Evolutionary conservation across 2,329 filamentous ascomycete species (phyloP).

Genomic region (Fusarium sp.): DNA sequence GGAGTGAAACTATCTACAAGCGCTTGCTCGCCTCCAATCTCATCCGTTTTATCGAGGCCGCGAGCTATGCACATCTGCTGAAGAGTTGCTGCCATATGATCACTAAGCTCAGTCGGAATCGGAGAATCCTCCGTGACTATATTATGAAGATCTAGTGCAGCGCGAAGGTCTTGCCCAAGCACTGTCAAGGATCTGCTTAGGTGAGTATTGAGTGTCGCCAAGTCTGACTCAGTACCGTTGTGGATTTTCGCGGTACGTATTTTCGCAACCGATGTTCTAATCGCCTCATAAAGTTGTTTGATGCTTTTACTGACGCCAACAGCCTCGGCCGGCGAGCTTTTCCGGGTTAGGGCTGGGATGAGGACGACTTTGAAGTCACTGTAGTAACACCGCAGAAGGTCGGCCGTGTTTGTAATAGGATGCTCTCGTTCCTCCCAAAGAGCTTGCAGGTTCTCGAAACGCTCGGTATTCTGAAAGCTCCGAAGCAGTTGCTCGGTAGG

Average conservation of each 20-base stretch:
- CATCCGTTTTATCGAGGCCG: background rate
- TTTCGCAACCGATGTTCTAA: background rate
- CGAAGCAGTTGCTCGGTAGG: background rate
- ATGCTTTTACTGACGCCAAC: background rate
- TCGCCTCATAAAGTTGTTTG: background rate
- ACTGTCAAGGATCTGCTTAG: background rate
- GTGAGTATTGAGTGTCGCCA: conserved; percentile 7
- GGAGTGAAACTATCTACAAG: conserved; percentile 7
- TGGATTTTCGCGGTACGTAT: background rate
- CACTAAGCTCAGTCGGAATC: conserved; percentile 3
- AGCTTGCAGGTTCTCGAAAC: background rate
- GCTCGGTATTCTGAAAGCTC: conserved; percentile 9
- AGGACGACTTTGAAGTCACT: conserved; percentile 15
- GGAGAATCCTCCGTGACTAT: background rate
- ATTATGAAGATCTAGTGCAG: conserved; percentile 7
- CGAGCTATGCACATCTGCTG: background rate
- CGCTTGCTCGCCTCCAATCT: background rate
- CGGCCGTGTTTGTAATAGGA: background rate
- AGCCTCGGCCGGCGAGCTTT: background rate
- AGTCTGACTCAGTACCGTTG: background rate
- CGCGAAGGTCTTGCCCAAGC: conserved; percentile 8
- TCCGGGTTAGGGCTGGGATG: background rate
- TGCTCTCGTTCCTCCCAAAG: conserved; percentile 4
- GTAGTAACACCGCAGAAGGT: conserved; percentile 22
- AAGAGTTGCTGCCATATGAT: conserved; percentile 14